These are phyloP conservation scores for Sporormia fimetaria DNA, from an alignment of 495 filamentous ascomycete genomes.

Conservation along the genomic window DNA sequence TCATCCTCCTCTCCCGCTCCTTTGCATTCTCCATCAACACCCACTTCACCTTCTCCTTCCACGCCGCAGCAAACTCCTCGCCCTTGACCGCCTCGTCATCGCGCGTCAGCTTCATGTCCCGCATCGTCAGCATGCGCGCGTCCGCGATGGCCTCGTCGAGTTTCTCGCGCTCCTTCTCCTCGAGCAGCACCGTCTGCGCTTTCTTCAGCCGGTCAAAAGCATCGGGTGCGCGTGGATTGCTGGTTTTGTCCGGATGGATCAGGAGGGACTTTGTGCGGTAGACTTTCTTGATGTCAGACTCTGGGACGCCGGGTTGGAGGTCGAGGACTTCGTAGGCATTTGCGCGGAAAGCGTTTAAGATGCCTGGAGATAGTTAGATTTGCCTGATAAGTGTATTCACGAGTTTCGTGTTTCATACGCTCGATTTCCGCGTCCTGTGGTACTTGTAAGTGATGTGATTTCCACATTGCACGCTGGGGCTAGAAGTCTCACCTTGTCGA, in stretches of 20 bases:
- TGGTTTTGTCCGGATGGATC: constrained; percentile 97
- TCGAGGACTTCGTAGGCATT: constrained; percentile 94
- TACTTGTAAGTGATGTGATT: constrained; percentile 6
- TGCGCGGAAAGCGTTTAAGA: constrained; percentile 77
- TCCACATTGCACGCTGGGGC: background rate
- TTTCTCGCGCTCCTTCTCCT: constrained; percentile 75
- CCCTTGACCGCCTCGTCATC: constrained; percentile 77
- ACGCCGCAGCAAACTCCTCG: constrained; percentile 69
- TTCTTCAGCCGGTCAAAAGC: constrained; percentile 97
- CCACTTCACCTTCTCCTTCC: constrained; percentile 81
- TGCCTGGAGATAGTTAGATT: constrained; percentile 32
- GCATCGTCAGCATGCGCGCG: constrained; percentile 84
- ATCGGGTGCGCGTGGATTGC: constrained; percentile 80
- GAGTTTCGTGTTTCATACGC: constrained; percentile 34
- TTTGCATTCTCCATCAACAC: constrained; percentile 92
- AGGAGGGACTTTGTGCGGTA: constrained; percentile 96
- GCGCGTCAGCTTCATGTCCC: constrained; percentile 81
- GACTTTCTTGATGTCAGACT: constrained; percentile 85
- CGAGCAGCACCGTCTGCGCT: constrained; percentile 79
- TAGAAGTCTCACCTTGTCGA: constrained; percentile 54
- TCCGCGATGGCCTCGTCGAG: constrained; percentile 95
- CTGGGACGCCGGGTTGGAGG: constrained; percentile 87
- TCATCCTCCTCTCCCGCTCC: constrained; percentile 68
- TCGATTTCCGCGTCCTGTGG: constrained; percentile 86
- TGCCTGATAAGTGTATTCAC: background rate